Evolutionary conservation across 352 stramenopile genomes (phyloP).

Genomic region (Phytophthora agathidicida): DNA sequence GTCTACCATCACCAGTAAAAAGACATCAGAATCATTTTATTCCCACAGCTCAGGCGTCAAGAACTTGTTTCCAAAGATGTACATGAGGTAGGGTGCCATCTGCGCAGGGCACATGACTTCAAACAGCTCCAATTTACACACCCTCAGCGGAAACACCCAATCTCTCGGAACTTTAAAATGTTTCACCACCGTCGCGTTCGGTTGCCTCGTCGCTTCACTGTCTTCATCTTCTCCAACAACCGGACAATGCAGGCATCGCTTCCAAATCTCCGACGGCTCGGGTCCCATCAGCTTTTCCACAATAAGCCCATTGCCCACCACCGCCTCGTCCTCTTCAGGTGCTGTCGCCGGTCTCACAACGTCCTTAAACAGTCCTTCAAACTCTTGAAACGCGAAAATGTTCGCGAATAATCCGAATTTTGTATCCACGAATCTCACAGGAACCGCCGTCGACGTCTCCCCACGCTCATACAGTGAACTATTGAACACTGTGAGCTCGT

Average conservation of each 20-base stretch:
- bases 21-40: constrained; percentile 4
- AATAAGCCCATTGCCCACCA: constrained; percentile 32
- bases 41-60: constrained; percentile 47
- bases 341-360: constrained; percentile 21
- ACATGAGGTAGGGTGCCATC: constrained; percentile 48
- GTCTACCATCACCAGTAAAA: background rate
- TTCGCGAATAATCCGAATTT: constrained; percentile 61
- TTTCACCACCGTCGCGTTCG: constrained; percentile 20
- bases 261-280: constrained; percentile 38
- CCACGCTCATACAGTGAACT: constrained; percentile 41
- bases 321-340: constrained; percentile 11
- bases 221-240: constrained; percentile 19
- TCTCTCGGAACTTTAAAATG: constrained; percentile 50
- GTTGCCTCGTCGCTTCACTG: background rate
- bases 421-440: constrained; percentile 52
- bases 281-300: constrained; percentile 42
- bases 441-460: constrained; percentile 32
- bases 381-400: constrained; percentile 50
- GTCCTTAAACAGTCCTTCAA: constrained; percentile 39
- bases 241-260: constrained; percentile 46
- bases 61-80: constrained; percentile 61
- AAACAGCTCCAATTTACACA: constrained; percentile 47
- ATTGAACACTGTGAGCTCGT: constrained; percentile 51
- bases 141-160: constrained; percentile 60
- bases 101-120: constrained; percentile 56